Evolutionary conservation across 441 rosid genomes (phyloP).

Genomic region (Breynia disticha): DNA sequence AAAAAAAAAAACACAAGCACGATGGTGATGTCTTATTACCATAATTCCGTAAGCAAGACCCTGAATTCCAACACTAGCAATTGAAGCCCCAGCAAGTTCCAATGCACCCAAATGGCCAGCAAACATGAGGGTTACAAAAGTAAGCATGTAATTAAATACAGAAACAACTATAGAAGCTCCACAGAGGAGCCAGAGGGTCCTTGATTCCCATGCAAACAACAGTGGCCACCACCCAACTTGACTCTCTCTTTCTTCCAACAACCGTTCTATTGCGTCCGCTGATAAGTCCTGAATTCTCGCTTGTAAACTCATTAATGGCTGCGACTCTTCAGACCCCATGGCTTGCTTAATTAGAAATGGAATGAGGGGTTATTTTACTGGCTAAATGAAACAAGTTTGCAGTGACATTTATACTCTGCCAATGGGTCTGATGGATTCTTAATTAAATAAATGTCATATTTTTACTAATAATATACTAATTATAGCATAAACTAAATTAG

Average conservation of each 20-base stretch:
- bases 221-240: conserved; percentile 64
- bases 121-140: conserved; percentile 77
- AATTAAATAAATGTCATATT: no score
- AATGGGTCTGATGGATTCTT: no score
- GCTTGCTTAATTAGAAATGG: no score
- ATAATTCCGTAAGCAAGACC: conserved; percentile 94
- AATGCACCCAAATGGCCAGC: conserved; percentile 68
- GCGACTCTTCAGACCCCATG: no score
- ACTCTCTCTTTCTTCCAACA: conserved; percentile 31
- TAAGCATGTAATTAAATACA: conserved; percentile 70
- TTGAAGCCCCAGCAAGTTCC: conserved; percentile 85
- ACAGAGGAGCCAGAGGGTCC: conserved; percentile 69
- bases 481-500: no score
- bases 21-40: no score
- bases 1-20: no score
- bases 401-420: no score
- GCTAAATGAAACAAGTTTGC: no score
- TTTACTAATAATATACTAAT: no score
- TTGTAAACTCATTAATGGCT: no score
- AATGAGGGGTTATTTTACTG: no score
- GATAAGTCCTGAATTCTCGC: conserved; percentile 37
- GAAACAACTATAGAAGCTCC: conserved; percentile 71
- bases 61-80: conserved; percentile 83
- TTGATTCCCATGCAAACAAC: conserved; percentile 69
- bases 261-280: conserved; percentile 54